Base-by-base conservation (phyloP, 805 yeast genomes). In the Saturnispora kantuleensis region DNA sequence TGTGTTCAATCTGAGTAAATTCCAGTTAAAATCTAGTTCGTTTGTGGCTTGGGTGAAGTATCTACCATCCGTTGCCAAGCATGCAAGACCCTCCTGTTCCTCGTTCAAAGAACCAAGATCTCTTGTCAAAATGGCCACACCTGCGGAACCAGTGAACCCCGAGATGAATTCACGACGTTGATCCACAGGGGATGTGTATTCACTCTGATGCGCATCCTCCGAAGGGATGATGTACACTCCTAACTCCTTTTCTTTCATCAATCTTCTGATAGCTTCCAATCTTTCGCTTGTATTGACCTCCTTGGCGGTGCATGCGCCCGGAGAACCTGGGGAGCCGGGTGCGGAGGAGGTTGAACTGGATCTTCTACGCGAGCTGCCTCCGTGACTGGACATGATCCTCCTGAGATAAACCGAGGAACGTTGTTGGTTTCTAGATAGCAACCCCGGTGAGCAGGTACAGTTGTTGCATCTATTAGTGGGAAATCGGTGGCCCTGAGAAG, bases 391-490 rank as follows among this genome's bases (percentile, higher is more conserved):
- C 42, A 56, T 53, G 54, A 65, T 57, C 38, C 65, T 52, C 39
- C 56, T 61, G 34, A 56, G 45, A 40, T 60, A 67, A 28, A 72
- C 57, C 0, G 83, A 70, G 15, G 83, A 70, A 53, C 85, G 68
- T 53, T 81, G 71, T 56, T 75, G 76, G 48, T 71, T 74, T 56
- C 94, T 71, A 29, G 87, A 78, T 39, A 84, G 62, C 37, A 84
- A 66, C 3, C 95, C 95, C 4, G 93, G 93, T 0, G 90, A 82
- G 59, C 94, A 84, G 2, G 87, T 82, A 66, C 95, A 84, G 64
- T 84, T 79, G 39, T 74, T 69, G 59, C 93, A 84, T 11, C 76
- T 67, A 34, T 49, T 50, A n/a, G 57, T 41, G 6, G 56, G 46
- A 26, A 45, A 45, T 31, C 56, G 45, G 37, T 49, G 56, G 10